These are phyloP conservation scores for Yarrowia sp. DNA, from an alignment of 805 yeast genomes.

Conservation along the genomic window DNA sequence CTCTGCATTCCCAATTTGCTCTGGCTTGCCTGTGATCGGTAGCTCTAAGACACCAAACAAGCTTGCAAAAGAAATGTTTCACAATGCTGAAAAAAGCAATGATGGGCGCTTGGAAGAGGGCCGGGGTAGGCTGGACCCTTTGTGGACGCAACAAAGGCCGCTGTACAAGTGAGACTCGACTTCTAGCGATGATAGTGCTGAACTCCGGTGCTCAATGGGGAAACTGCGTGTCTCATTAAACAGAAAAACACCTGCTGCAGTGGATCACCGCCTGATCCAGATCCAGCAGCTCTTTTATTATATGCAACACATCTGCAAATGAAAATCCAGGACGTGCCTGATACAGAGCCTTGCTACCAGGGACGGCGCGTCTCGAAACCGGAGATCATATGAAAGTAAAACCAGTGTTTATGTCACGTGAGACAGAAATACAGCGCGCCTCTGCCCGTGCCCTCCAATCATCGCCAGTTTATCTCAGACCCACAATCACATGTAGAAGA, in stretches of 20 bases:
- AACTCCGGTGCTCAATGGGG: background rate
- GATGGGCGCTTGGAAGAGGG: background rate
- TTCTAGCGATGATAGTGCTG: no score
- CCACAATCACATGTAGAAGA: constrained; percentile 3
- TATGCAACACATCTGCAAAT: background rate
- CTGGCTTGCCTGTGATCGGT: background rate
- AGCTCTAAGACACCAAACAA: background rate
- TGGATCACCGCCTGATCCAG: background rate
- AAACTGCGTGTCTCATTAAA: background rate
- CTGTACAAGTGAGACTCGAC: no score
- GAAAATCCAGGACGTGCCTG: no score
- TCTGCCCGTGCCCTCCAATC: no score
- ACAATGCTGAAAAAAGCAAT: background rate
- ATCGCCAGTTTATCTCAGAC: no score
- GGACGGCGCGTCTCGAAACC: no score
- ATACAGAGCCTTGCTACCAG: no score
- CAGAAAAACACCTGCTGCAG: background rate
- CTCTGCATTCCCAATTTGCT: background rate
- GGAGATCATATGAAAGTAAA: no score
- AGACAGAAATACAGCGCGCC: no score
- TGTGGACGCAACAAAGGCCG: no score
- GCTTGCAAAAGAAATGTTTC: constrained; percentile 3
- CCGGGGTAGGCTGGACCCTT: no score
- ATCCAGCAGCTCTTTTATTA: background rate
- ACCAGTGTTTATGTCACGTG: background rate